Conservation (phyloP, 75 land plant species). For the Chamaecyparis obtusa region DNA sequence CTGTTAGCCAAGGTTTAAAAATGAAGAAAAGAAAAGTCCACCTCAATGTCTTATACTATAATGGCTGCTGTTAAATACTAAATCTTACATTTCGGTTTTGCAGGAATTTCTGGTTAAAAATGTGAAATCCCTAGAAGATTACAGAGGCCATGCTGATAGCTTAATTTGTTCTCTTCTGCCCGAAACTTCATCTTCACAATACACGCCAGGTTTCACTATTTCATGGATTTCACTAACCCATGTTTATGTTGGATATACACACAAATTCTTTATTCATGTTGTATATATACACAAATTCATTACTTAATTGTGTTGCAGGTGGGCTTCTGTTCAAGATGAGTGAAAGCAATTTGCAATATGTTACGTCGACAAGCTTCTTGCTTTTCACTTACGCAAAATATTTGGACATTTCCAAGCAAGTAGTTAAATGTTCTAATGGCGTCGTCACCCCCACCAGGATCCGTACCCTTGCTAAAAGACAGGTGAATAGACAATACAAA, state of each 20-base stretch:
- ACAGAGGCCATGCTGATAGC: conserved; percentile 26
- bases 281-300: no score
- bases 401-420: conserved; percentile 21
- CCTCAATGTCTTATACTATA: neutral
- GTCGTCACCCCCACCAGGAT: conserved; percentile 30
- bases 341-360: conserved; percentile 55
- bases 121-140: conserved; percentile 11
- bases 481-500: conserved; percentile 48
- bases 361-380: conserved; percentile 46
- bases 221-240: neutral
- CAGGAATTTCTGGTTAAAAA: conserved; percentile 5
- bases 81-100: neutral
- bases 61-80: neutral
- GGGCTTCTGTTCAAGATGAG: conserved; percentile 30
- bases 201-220: conserved; percentile 16
- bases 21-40: neutral
- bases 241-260: neutral
- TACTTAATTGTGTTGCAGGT: conserved; percentile 19
- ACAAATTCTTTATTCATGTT: no score
- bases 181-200: conserved; percentile 6
- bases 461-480: conserved; percentile 51
- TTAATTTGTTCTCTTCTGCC: conserved; percentile 27
- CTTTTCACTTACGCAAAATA: conserved; percentile 56
- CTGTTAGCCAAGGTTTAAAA: conserved; percentile 25
- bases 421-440: conserved; percentile 46